Conservation (phyloP, 768 basidiomycete species). For the Hygrocybe punicea region DNA sequence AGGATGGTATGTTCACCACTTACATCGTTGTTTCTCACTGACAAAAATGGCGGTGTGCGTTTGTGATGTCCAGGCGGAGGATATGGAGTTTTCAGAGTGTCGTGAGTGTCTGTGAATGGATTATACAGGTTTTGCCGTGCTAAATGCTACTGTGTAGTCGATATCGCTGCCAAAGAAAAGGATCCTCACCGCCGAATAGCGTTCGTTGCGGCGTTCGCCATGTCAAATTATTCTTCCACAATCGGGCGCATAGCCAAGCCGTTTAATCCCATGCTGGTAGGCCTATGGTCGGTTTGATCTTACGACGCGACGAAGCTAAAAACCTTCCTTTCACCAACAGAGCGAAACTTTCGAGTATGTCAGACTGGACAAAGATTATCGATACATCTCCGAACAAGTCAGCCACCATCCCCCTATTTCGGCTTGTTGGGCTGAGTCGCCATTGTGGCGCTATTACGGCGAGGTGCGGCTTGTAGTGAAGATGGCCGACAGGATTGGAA, state of each 20-base stretch:
- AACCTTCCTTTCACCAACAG: slow-evolving; percentile 32
- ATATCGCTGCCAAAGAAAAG: slow-evolving; percentile 71
- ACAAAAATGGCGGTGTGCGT: slow-evolving; percentile 7
- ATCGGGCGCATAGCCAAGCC: slow-evolving; percentile 96
- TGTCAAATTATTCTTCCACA: slow-evolving; percentile 96
- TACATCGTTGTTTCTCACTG: not conserved
- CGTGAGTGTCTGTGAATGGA: slow-evolving; percentile 45
- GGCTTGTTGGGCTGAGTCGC: slow-evolving; percentile 92
- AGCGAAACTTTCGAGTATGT: slow-evolving; percentile 96
- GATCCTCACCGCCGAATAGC: slow-evolving; percentile 83
- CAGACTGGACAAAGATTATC: slow-evolving; percentile 79
- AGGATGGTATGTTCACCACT: slow-evolving; percentile 61
- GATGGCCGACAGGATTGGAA: not conserved
- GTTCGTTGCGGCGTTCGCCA: slow-evolving; percentile 93
- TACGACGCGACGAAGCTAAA: not conserved
- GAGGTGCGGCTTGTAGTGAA: slow-evolving; percentile 46
- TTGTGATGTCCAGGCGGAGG: slow-evolving; percentile 58
- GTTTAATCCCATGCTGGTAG: slow-evolving; percentile 90
- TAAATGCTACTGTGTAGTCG: slow-evolving; percentile 49
- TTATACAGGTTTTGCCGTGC: slow-evolving; percentile 3
- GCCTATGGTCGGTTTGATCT: slow-evolving; percentile 31
- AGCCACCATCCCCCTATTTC: slow-evolving; percentile 97
- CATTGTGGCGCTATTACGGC: slow-evolving; percentile 86
- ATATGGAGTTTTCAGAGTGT: slow-evolving; percentile 96
- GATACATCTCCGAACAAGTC: slow-evolving; percentile 95